Evolutionary conservation across 495 filamentous ascomycete species (phyloP).

Genomic region (Haplographium delicatum): DNA sequence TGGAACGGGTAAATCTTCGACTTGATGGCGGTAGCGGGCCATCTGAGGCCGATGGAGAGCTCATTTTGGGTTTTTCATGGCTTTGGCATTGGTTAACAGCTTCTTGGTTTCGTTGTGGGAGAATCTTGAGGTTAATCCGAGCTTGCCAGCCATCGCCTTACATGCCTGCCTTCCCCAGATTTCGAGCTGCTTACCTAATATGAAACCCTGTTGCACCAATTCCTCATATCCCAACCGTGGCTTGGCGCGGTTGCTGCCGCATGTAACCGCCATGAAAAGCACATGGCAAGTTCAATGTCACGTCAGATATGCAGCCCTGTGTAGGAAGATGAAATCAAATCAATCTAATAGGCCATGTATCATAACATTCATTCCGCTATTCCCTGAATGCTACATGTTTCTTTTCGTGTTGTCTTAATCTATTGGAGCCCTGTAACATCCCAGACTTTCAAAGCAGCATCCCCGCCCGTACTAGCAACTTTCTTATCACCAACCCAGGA

Average conservation of each 20-base stretch:
- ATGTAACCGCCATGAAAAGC: no score
- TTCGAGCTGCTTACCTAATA: no score
- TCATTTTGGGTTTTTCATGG: conserved; percentile 24
- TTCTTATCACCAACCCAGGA: conserved; percentile 70
- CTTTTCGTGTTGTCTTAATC: no score
- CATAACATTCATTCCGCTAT: no score
- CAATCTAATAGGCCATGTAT: no score
- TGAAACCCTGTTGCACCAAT: no score
- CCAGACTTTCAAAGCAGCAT: conserved; percentile 92
- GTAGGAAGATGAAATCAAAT: no score
- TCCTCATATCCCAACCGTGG: no score
- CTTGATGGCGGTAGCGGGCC: conserved; percentile 18
- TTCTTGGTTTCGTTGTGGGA: neutral
- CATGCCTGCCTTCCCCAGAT: conserved; percentile 2
- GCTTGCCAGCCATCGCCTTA: neutral
- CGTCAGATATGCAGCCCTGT: no score
- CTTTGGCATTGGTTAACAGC: neutral
- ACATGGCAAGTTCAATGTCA: no score
- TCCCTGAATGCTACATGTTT: no score
- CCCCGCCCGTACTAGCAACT: conserved; percentile 74
- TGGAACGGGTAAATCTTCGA: conserved; percentile 15
- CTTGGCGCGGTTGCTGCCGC: no score
- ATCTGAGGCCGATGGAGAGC: conserved; percentile 19
- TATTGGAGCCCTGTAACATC: conserved; percentile 50
- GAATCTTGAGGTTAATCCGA: neutral